phyloP scores from a whole-genome alignment of 208 protist species.

The Tritrichomonas musculus region DNA sequence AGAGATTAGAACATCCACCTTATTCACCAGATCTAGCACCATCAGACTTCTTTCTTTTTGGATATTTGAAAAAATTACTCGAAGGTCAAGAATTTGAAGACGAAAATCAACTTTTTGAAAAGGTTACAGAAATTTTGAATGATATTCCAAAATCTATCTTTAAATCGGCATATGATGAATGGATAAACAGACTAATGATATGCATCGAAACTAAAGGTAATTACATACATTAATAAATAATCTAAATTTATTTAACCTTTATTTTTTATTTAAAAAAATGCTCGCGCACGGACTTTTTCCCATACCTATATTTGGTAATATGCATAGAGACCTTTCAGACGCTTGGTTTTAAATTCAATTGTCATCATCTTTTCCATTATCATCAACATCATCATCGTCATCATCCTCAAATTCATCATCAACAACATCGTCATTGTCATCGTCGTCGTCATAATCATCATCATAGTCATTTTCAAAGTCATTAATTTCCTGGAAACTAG shows the following conservation, averaged over 20 bases:
- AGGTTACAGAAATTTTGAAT: not conserved
- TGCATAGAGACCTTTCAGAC: too few relatives aligned
- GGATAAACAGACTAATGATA: not conserved
- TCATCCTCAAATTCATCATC: too few relatives aligned
- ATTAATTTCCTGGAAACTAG: too few relatives aligned
- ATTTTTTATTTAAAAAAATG: not conserved
- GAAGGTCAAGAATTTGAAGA: not conserved
- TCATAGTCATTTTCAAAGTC: too few relatives aligned
- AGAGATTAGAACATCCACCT: not conserved
- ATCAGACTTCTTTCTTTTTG: not conserved
- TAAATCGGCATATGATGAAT: not conserved
- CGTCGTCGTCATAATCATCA: too few relatives aligned
- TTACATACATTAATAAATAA: not conserved
- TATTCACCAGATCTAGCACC: not conserved
- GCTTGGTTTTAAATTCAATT: too few relatives aligned
- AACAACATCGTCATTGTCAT: too few relatives aligned
- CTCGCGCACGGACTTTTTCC: not conserved
- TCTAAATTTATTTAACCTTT: not conserved
- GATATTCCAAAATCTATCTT: not conserved
- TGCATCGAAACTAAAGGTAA: not conserved
- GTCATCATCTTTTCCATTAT: too few relatives aligned
- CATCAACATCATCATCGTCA: too few relatives aligned
- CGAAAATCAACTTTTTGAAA: not conserved
- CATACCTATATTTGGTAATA: not conserved
- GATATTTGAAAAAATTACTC: not conserved